A percentile compares a stretch with the other conserved stretches of the same genome.
phyloP scores from a whole-genome alignment of 805 yeast species.

The Blastobotrys peoriensis region DNA sequence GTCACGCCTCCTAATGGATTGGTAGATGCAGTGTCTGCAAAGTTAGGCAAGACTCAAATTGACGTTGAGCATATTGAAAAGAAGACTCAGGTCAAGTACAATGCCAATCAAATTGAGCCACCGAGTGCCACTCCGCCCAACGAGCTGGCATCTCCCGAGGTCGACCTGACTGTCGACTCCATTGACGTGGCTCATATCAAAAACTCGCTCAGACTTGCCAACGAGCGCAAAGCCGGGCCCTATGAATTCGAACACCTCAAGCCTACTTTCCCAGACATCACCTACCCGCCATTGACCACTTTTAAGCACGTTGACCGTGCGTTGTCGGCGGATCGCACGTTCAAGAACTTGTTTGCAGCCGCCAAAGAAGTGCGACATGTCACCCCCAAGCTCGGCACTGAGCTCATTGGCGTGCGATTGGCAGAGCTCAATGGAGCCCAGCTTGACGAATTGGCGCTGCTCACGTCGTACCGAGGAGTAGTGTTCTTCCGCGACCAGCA shows the following conservation, averaged over 20 bases:
- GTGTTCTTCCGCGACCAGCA: constrained; percentile 46
- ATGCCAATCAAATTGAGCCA: not conserved
- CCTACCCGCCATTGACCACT: constrained; percentile 26
- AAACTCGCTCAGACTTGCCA: not conserved
- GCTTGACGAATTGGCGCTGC: constrained; percentile 43
- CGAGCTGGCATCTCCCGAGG: not conserved
- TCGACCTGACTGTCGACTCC: not conserved
- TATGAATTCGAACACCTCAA: constrained; percentile 27
- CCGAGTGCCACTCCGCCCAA: not conserved
- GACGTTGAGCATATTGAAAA: not conserved
- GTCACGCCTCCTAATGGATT: not conserved
- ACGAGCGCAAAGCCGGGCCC: not conserved
- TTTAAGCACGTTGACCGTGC: constrained; percentile 24
- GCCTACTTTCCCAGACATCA: constrained; percentile 29
- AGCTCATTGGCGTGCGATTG: constrained; percentile 45
- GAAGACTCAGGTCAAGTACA: not conserved
- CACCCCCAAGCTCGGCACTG: constrained; percentile 68
- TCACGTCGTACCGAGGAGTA: constrained; percentile 43
- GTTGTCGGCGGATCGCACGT: constrained; percentile 26
- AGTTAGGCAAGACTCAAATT: not conserved
- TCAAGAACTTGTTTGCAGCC: constrained; percentile 23
- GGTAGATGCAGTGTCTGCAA: not conserved
- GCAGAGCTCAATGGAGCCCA: constrained; percentile 37
- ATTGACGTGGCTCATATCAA: not conserved
- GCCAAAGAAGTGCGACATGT: constrained; percentile 35